Evolutionary conservation across 208 protist species (phyloP).

Genomic region (Chromosphaera perkinsii): DNA sequence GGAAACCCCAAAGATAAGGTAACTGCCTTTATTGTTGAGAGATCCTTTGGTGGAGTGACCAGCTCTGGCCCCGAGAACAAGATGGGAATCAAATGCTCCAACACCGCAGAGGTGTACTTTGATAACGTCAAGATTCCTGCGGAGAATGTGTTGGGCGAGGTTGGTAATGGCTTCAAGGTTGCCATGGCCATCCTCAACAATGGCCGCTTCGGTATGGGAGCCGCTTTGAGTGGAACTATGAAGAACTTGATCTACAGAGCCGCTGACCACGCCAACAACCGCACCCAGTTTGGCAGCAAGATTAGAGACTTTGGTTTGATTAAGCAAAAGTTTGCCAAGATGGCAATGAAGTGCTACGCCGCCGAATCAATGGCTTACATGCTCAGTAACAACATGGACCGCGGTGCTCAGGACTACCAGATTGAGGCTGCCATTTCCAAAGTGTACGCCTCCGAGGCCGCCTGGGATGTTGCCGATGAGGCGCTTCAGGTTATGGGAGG

Average conservation of each 20-base stretch:
- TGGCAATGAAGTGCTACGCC: constrained; percentile 4
- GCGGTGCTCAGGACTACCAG: neutral
- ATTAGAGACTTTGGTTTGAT: constrained; percentile 16
- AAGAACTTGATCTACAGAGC: constrained; percentile 1
- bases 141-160: constrained; percentile 36
- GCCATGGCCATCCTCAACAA: constrained; percentile 42
- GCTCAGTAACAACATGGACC: constrained; percentile 7
- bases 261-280: neutral
- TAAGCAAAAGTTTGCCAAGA: constrained; percentile 23
- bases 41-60: constrained; percentile 16
- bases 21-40: constrained; percentile 32
- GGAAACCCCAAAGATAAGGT: constrained; percentile 24
- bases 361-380: constrained; percentile 16
- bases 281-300: constrained; percentile 17
- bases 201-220: constrained; percentile 36
- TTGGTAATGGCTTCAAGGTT: constrained; percentile 36
- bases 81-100: constrained; percentile 25
- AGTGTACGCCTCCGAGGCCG: constrained; percentile 12
- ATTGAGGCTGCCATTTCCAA: constrained; percentile 25
- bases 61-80: constrained; percentile 19
- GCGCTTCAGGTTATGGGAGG: constrained; percentile 12
- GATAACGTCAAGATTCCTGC: constrained; percentile 31
- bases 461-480: constrained; percentile 7
- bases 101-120: constrained; percentile 27
- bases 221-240: constrained; percentile 10